Evolutionary conservation across 2,329 filamentous ascomycete genomes (phyloP).

Genomic region (Dactylonectria macrodidyma): DNA sequence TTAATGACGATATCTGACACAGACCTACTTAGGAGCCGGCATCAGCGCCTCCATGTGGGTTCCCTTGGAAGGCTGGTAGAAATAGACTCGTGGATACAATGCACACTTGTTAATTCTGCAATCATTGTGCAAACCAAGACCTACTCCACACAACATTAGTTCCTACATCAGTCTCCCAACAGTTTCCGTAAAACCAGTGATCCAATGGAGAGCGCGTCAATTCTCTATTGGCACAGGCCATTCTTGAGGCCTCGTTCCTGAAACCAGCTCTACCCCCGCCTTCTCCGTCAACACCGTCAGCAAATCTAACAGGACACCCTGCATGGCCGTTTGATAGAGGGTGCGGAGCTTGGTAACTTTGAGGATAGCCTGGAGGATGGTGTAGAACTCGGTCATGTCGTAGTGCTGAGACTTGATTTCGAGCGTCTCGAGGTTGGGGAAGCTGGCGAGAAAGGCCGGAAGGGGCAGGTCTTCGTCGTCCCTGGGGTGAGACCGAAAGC

Average conservation of each 20-base stretch:
- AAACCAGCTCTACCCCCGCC: constrained; percentile 49
- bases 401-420: constrained; percentile 53
- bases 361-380: constrained; percentile 50
- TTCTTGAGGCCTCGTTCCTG: constrained; percentile 46
- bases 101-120: not conserved
- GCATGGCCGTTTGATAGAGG: constrained; percentile 52
- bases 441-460: constrained; percentile 53
- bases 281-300: constrained; percentile 43
- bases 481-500: constrained; percentile 50
- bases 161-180: too few relatives aligned
- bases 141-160: not conserved
- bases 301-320: constrained; percentile 51
- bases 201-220: not conserved
- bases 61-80: constrained; percentile 1
- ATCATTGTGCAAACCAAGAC: not conserved
- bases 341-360: constrained; percentile 50
- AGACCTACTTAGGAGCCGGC: not conserved
- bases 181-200: not conserved
- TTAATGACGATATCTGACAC: constrained; percentile 3
- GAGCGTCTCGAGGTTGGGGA: constrained; percentile 55
- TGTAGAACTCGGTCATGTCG: constrained; percentile 48
- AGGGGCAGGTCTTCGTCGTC: constrained; percentile 51
- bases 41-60: not conserved
- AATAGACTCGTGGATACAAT: not conserved
- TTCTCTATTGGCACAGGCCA: constrained; percentile 51